phyloP scores from a whole-genome alignment of 2,329 filamentous ascomycete species.

The Colletotrichum nymphaeae region DNA sequence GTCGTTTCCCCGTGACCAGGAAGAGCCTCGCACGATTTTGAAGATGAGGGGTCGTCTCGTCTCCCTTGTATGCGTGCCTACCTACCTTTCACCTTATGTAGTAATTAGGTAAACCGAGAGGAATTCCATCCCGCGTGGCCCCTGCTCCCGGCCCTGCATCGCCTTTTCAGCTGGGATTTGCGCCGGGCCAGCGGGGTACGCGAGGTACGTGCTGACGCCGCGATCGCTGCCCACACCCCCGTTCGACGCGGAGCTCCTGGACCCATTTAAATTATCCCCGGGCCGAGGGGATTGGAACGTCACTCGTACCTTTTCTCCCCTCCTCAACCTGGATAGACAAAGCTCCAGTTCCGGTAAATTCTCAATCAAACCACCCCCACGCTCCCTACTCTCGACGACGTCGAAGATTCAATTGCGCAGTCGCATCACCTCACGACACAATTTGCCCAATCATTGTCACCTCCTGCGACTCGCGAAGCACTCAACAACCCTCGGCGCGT shows the following conservation, averaged over 20 bases:
- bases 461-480: background rate
- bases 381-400: background rate
- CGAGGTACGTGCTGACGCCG: background rate
- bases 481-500: background rate
- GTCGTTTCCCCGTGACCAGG: background rate
- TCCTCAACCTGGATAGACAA: background rate
- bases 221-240: background rate
- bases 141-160: conserved; percentile 13
- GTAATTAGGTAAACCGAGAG: background rate
- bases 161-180: background rate
- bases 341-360: background rate
- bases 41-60: too few species aligned
- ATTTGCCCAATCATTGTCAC: too few species aligned
- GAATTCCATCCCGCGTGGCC: background rate
- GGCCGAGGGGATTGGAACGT: conserved; percentile 17
- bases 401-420: background rate
- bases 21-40: background rate
- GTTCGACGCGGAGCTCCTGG: background rate
- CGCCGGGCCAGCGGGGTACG: background rate
- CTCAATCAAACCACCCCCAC: background rate
- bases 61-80: too few species aligned
- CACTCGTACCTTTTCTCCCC: background rate
- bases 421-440: background rate
- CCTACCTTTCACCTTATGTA: too few species aligned
- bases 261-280: conserved; percentile 6